These are phyloP conservation scores for Rhizophlyctis rosea DNA, from an alignment of 192 early-diverging fungal genomes.

Conservation along the genomic window DNA sequence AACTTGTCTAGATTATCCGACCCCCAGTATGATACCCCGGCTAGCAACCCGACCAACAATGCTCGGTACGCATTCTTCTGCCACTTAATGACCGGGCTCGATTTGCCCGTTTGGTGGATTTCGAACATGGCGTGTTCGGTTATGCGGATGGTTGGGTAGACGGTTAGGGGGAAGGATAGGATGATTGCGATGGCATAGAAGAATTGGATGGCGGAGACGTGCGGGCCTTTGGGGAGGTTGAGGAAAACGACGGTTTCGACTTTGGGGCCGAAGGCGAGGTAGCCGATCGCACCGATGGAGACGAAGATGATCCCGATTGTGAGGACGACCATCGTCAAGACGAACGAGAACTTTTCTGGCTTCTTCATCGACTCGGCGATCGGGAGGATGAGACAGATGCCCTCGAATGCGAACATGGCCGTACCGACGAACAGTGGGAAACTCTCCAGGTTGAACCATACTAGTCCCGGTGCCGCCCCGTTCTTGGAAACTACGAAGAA, in stretches of 20 bases:
- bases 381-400: conserved; percentile 83
- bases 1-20: conserved; percentile 76
- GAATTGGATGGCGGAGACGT: conserved; percentile 71
- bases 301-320: conserved; percentile 80
- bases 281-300: conserved; percentile 73
- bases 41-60: conserved; percentile 63
- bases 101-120: conserved; percentile 71
- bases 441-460: conserved; percentile 71
- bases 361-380: conserved; percentile 87
- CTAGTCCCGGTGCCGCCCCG: conserved; percentile 66
- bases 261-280: conserved; percentile 78
- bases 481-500: conserved; percentile 59
- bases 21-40: conserved; percentile 71
- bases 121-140: conserved; percentile 83
- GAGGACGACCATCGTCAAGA: conserved; percentile 76
- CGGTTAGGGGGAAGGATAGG: conserved; percentile 86
- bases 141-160: conserved; percentile 93
- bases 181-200: conserved; percentile 91
- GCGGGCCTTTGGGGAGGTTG: conserved; percentile 71
- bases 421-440: conserved; percentile 93
- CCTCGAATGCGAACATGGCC: conserved; percentile 88
- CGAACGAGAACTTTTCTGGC: conserved; percentile 80
- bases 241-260: conserved; percentile 86
- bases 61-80: conserved; percentile 80
- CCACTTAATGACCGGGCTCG: conserved; percentile 75